Evolutionary conservation across 495 filamentous ascomycete species (phyloP), one percentile per base, ranked within the genome.

Genomic region (Daldinia bambusicola): DNA sequence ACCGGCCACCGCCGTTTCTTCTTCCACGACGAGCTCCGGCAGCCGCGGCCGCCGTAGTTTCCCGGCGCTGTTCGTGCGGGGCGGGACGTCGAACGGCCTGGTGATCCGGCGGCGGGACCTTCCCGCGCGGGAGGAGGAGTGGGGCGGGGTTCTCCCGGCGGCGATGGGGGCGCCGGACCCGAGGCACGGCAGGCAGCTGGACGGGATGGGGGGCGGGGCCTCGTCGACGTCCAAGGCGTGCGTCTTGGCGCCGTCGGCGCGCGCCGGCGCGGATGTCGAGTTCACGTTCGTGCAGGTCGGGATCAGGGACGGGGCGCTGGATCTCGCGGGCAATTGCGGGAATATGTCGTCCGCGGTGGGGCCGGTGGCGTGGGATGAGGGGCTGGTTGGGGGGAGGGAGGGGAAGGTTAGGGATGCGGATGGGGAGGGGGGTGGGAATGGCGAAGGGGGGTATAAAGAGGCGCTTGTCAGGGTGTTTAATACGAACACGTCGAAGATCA

Each of bases 201-300:
- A 93, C 67, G 91, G 91, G 13, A 82, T 93, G 74, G 91, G 91
- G 2, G 90, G 88, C 0, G 91, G 91, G 4, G 85, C 90, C 67
- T 89, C 87, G 32, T 88, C 85, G 26, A 86, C 91, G 5, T 90
- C 89, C 14, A 93, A 94, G 76, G 81, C 93, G 7, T 91, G 89
- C 79, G 82, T 93, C 18, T 80, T 93, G 3, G 83, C 82, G 7
- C 75, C 75, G 1, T 82, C 86, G 5, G 62, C 70, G 0, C 82
- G 83, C 32, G 69, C 55, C 0, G 86, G 87, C 50, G 86, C 86
- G 0, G 89, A 93, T 60, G 80, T 93, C 16, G 90, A 93, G 55
- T 93, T 89, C 69, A 93, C 90, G 0, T 93, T 93, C 66, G 86
- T 89, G 3, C 87, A 89, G 26, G 82, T 93, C 1, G 90, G 90